Base-by-base conservation (phyloP, 2,329 filamentous ascomycete species). In the Trichoderma lentiforme region DNA sequence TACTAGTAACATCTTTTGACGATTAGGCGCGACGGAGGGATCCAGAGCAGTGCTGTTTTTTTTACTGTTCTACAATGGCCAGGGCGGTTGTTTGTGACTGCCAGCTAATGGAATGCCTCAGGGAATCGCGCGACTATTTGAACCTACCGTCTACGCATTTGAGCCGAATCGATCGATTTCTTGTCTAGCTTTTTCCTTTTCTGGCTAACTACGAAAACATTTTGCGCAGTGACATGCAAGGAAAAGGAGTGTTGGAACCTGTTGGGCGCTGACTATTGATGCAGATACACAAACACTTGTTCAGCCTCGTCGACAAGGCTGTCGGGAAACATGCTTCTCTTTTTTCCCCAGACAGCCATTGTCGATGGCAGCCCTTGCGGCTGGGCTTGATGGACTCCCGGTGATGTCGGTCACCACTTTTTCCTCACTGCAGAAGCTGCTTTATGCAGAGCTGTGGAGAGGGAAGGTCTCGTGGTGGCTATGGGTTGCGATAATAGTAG, bases 391-490 rank as follows among this genome's bases (percentile, higher is more conserved):
- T 32, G 18, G 43, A 62, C 26, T 63, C 39, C 12, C 64, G 57
- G 66, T 76, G 74, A 70, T 32, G 73, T 58, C 74, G 70, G 73
- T 76, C 77, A 76, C 74, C 74, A 77, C 18, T 76, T 80, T 86
- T 87, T 87, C 85, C 86, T 87, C 86, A 86, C 85, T 86, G 81
- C 83, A 81, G 74, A 53, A 76, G 78, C 76, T 80, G 83, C 85
- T 83, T 82, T 72, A 80, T 71, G 86, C 79, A 80, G 78, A 81
- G 84, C 76, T 83, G 86, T 76, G 83, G 86, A 84, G 87, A 87
- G 87, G 85, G 43, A 53, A 63, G 47, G 53, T 30, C 18, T 61
- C 15, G 7, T 47, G 34, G 4, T 39, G 36, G 14, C 26, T 43
- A 51, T 26, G 7, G 14, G 6, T 26, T n/a, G 39, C 18, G 15